Evolutionary conservation across 2,329 filamentous ascomycete species (phyloP).

Genomic region (Phoma sp.): DNA sequence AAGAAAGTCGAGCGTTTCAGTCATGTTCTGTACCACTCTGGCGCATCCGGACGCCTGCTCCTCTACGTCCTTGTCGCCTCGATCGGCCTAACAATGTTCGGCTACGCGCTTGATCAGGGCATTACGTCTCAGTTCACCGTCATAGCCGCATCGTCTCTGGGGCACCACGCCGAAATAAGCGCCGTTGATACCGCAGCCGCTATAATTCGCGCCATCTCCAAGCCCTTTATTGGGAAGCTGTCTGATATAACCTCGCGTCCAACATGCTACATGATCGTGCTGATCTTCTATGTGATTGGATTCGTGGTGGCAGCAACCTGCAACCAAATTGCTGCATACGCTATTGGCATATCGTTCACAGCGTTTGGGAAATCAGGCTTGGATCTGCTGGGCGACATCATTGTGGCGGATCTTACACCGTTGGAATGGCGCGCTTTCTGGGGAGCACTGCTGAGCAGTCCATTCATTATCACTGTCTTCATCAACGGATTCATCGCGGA

Average conservation of each 20-base stretch:
- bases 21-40: slow-evolving; percentile 1
- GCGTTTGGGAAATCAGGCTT: not conserved
- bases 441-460: not conserved
- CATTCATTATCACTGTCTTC: not conserved
- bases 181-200: not conserved
- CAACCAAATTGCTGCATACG: not conserved
- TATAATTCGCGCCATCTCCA: not conserved
- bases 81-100: not conserved
- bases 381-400: not conserved
- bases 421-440: not conserved
- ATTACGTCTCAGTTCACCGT: not conserved
- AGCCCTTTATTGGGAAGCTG: not conserved
- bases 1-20: slow-evolving; percentile 3
- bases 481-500: not conserved
- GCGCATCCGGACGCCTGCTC: not conserved
- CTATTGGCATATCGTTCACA: not conserved
- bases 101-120: not conserved
- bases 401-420: not conserved
- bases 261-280: not conserved
- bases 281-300: not conserved
- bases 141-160: not conserved
- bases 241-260: not conserved
- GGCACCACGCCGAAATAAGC: not conserved
- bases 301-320: not conserved
- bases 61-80: not conserved